phyloP scores from a whole-genome alignment of 1,139 yeast species.

The Kodamaea sp. region DNA sequence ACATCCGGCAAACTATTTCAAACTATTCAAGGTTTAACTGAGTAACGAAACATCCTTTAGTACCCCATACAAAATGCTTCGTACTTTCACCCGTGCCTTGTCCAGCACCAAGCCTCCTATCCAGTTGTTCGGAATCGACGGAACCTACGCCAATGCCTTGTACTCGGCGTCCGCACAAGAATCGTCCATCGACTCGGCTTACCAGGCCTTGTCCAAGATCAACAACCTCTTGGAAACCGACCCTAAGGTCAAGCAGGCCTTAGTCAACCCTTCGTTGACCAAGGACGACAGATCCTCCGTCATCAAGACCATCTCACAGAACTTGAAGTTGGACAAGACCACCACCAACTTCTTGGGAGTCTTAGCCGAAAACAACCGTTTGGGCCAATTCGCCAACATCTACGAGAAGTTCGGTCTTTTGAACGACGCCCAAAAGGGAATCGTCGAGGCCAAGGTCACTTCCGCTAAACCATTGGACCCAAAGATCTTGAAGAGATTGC shows the following conservation, averaged over 20 bases:
- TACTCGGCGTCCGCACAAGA: slow-evolving; percentile 90
- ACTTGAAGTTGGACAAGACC: slow-evolving; percentile 68
- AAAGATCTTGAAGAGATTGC: slow-evolving; percentile 76
- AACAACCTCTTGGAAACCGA: slow-evolving; percentile 61
- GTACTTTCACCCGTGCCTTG: slow-evolving; percentile 70
- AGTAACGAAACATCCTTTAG: slow-evolving; percentile 5
- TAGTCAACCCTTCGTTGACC: slow-evolving; percentile 84
- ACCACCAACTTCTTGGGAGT: slow-evolving; percentile 80
- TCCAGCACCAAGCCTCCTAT: slow-evolving; percentile 86
- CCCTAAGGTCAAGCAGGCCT: slow-evolving; percentile 58
- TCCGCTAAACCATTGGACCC: slow-evolving; percentile 85
- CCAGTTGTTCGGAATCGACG: slow-evolving; percentile 93
- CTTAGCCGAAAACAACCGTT: slow-evolving; percentile 94
- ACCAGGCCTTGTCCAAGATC: slow-evolving; percentile 64
- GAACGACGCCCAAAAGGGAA: slow-evolving; percentile 87
- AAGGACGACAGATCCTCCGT: slow-evolving; percentile 71
- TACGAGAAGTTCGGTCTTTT: slow-evolving; percentile 73
- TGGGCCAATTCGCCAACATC: slow-evolving; percentile 65
- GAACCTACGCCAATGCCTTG: slow-evolving; percentile 95
- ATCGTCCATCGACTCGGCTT: slow-evolving; percentile 72
- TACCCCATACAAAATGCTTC: slow-evolving; percentile 44
- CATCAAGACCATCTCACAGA: slow-evolving; percentile 58
- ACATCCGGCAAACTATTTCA: slow-evolving; percentile 11
- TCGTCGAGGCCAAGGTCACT: slow-evolving; percentile 91
- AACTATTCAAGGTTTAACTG: slow-evolving; percentile 2